These are phyloP conservation scores for Climacium dendroides DNA, from an alignment of 225 moss, liverwort and hornwort genomes.

Conservation along the genomic window DNA sequence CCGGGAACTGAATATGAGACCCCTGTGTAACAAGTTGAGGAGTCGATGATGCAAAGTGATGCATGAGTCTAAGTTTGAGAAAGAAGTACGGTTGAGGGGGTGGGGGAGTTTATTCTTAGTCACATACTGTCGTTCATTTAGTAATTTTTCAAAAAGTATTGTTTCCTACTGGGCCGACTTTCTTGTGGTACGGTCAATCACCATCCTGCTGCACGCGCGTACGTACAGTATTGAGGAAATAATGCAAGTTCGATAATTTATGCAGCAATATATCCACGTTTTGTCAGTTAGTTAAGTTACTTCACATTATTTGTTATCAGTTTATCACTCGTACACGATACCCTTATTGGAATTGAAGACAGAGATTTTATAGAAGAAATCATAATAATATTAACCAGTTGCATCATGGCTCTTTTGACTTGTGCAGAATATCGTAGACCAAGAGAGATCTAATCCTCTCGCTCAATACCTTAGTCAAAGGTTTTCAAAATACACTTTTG, in stretches of 20 bases:
- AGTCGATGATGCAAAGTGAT: not conserved
- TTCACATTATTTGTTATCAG: not conserved
- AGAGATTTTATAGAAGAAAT: not conserved
- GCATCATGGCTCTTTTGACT: not conserved
- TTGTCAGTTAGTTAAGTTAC: no score
- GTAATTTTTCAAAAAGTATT: not conserved
- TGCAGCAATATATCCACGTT: not conserved
- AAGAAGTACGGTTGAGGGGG: not conserved
- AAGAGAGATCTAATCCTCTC: not conserved
- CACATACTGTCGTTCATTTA: not conserved
- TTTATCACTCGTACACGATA: not conserved
- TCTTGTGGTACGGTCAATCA: not conserved
- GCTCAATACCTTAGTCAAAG: no score
- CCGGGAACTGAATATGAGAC: no score
- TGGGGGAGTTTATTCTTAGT: not conserved
- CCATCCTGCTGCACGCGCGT: not conserved
- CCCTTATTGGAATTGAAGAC: not conserved
- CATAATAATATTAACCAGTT: not conserved
- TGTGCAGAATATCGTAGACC: not conserved
- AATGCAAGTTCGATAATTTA: not conserved
- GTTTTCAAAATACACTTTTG: not conserved
- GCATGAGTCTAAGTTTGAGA: not conserved
- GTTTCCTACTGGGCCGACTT: not conserved
- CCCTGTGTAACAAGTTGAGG: no score
- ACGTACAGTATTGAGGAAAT: not conserved